Evolutionary conservation across 768 basidiomycete genomes (phyloP).

Genomic region (Brasilioporus rufonigricans): DNA sequence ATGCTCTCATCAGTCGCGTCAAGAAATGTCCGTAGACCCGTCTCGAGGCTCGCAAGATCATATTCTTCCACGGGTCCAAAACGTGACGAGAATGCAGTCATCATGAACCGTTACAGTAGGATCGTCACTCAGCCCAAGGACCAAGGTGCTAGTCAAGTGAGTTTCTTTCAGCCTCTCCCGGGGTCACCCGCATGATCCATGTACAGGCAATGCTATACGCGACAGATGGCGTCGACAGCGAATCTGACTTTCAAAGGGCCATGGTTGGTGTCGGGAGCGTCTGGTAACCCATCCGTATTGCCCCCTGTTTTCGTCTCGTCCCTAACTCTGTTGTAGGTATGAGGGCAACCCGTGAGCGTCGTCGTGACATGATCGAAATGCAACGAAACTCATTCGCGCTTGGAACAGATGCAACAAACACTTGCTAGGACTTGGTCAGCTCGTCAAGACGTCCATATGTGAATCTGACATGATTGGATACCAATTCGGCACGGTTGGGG

Average conservation of each 20-base stretch:
- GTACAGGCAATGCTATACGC: constrained; percentile 95
- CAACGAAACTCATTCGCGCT: neutral
- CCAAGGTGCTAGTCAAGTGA: constrained; percentile 92
- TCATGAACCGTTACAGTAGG: constrained; percentile 74
- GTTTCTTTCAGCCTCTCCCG: constrained; percentile 1
- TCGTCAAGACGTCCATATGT: constrained; percentile 77
- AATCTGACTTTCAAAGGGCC: constrained; percentile 88
- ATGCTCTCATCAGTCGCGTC: constrained; percentile 29
- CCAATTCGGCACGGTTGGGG: constrained; percentile 96
- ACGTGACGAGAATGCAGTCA: constrained; percentile 42
- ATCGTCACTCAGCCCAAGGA: constrained; percentile 87
- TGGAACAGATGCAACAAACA: constrained; percentile 86
- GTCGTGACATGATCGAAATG: neutral
- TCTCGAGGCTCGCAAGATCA: constrained; percentile 30
- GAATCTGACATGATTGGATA: constrained; percentile 82
- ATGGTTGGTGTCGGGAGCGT: constrained; percentile 98
- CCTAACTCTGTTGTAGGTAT: constrained; percentile 60
- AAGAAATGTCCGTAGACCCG: constrained; percentile 11
- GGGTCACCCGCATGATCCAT: neutral
- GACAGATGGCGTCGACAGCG: constrained; percentile 83
- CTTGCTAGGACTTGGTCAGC: constrained; percentile 82
- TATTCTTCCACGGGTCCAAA: constrained; percentile 37
- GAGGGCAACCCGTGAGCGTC: constrained; percentile 92
- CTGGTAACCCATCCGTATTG: constrained; percentile 59
- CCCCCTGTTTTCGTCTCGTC: neutral